Conservation (phyloP, 305 asterid species). For the Solanum hybrid region DNA sequence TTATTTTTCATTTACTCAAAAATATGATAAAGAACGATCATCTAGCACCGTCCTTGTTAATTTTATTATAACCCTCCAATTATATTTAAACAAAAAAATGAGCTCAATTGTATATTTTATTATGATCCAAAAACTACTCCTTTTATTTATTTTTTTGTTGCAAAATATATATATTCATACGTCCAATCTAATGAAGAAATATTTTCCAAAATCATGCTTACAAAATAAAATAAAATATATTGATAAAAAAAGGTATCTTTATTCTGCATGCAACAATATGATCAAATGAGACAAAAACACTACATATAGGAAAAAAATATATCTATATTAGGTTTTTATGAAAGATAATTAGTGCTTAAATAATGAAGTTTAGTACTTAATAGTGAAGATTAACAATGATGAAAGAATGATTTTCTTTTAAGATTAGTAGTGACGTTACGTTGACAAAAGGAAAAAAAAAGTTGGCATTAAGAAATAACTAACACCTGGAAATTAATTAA, state of each 20-base stretch:
- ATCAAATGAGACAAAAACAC: background rate
- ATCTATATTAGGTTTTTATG: background rate
- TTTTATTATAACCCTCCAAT: background rate
- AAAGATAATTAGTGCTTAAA: background rate
- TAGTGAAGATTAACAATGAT: background rate
- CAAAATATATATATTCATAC: background rate
- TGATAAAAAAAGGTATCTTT: background rate
- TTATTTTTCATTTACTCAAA: no score
- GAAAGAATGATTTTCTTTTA: background rate
- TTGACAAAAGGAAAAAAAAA: background rate
- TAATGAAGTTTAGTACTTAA: background rate
- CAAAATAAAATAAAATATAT: background rate
- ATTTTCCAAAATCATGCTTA: background rate
- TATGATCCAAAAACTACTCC: background rate
- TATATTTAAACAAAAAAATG: background rate
- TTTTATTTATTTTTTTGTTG: background rate
- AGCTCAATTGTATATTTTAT: background rate
- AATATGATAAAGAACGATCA: background rate
- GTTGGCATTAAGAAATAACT: background rate
- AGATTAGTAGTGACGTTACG: background rate
- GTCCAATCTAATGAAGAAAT: background rate
- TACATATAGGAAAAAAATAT: background rate
- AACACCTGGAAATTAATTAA: background rate
- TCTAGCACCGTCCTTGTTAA: background rate
- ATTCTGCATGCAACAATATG: background rate